phyloP scores from a whole-genome alignment of 441 rosid genomes.

The Theobroma grandiflorum region DNA sequence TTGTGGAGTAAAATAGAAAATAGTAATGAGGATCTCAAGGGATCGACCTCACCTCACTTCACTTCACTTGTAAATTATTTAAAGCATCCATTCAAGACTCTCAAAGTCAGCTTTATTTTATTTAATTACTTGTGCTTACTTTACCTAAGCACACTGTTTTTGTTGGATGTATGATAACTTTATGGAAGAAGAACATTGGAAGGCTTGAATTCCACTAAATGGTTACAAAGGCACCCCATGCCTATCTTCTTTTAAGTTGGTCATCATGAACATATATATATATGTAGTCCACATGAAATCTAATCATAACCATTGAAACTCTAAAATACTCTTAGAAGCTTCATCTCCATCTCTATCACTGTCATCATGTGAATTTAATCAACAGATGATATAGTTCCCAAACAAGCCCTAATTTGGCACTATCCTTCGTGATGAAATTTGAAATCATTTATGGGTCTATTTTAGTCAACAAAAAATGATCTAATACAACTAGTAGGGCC shows the following conservation, averaged over 20 bases:
- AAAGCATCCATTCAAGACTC: neutral
- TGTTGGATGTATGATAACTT: constrained; percentile 11
- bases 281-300: constrained; percentile 40
- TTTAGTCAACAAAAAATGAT: constrained; percentile 27
- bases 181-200: constrained; percentile 23
- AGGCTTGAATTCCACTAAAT: constrained; percentile 23
- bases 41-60: constrained; percentile 9
- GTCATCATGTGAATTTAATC: constrained; percentile 33
- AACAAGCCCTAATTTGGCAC: constrained; percentile 27
- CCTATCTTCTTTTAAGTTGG: constrained; percentile 21
- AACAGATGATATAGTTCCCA: constrained; percentile 21
- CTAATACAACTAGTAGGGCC: constrained; percentile 20
- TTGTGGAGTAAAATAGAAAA: neutral
- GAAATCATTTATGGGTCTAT: constrained; percentile 25
- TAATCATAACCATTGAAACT: constrained; percentile 31
- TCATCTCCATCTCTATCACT: constrained; percentile 22
- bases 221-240: constrained; percentile 15
- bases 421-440: constrained; percentile 15
- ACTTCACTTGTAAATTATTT: neutral
- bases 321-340: constrained; percentile 5
- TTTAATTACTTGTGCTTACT: constrained; percentile 12
- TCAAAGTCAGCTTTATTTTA: neutral
- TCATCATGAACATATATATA: constrained; percentile 28
- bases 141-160: constrained; percentile 20
- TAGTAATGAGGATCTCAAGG: neutral